Percentiles rank a stretch among this genome's conserved stretches.
Conservation (phyloP, 768 basidiomycete species). For the Trametes coccinea region DNA sequence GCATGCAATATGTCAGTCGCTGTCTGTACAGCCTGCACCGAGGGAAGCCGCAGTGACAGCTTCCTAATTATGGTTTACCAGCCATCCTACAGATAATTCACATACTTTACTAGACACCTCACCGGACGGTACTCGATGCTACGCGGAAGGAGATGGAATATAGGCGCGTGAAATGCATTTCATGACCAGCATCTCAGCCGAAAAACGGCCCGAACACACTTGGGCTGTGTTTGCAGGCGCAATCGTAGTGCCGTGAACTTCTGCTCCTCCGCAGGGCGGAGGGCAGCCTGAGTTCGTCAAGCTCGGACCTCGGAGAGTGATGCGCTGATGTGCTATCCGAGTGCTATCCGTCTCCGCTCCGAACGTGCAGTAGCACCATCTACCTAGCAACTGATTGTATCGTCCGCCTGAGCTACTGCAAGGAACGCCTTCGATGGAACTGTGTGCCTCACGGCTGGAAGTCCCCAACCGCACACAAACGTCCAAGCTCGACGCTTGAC, state of each 20-base stretch:
- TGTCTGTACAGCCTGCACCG: neutral
- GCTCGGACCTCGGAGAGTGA: conserved; percentile 6
- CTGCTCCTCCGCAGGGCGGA: conserved; percentile 7
- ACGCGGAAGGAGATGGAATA: neutral
- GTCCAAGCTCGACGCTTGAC: neutral
- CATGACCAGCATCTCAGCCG: neutral
- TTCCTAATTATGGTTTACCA: neutral
- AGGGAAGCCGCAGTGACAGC: neutral
- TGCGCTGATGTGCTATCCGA: neutral
- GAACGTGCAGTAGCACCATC: conserved; percentile 8
- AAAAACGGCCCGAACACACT: neutral
- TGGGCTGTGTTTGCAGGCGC: conserved; percentile 10
- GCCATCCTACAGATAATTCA: too few species aligned
- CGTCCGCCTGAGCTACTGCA: neutral
- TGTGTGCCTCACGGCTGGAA: neutral
- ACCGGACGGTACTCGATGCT: neutral
- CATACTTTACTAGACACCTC: neutral
- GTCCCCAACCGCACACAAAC: neutral
- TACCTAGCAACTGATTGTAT: conserved; percentile 16
- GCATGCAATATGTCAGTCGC: neutral
- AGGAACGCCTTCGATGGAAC: too few species aligned
- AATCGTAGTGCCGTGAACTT: neutral
- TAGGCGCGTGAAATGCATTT: too few species aligned
- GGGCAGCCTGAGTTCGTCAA: neutral
- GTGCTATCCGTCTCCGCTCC: conserved; percentile 8